phyloP scores from a whole-genome alignment of 176 grass and related monocot species.

The Guadua angustifolia region DNA sequence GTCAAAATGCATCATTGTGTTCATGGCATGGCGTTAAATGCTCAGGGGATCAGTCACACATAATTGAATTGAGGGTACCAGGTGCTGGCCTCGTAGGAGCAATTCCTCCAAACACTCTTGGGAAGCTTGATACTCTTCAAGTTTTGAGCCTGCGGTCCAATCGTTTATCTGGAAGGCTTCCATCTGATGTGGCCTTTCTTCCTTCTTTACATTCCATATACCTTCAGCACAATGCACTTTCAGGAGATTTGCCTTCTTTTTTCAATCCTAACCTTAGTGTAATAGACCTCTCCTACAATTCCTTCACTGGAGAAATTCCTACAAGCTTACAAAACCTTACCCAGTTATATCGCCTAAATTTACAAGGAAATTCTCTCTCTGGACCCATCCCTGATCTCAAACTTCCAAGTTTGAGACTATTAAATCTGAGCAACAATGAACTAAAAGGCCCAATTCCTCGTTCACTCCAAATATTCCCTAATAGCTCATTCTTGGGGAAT shows the following conservation, averaged over 20 bases:
- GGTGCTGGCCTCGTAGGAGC: slow-evolving; percentile 70
- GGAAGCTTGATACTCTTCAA: slow-evolving; percentile 73
- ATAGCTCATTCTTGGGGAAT: slow-evolving; percentile 72
- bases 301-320: slow-evolving; percentile 66
- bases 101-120: slow-evolving; percentile 75
- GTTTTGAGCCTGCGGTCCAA: slow-evolving; percentile 91
- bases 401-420: slow-evolving; percentile 54
- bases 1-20: slow-evolving; percentile 60
- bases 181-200: slow-evolving; percentile 70
- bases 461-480: slow-evolving; percentile 64
- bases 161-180: slow-evolving; percentile 66
- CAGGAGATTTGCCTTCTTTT: slow-evolving; percentile 63
- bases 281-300: slow-evolving; percentile 89
- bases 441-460: slow-evolving; percentile 75
- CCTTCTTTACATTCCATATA: slow-evolving; percentile 70
- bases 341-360: slow-evolving; percentile 60
- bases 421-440: slow-evolving; percentile 87
- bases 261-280: slow-evolving; percentile 53
- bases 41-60: slow-evolving; percentile 57
- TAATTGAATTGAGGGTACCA: slow-evolving; percentile 76
- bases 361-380: slow-evolving; percentile 73
- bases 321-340: slow-evolving; percentile 67
- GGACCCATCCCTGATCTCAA: slow-evolving; percentile 82
- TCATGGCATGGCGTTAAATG: slow-evolving; percentile 91
- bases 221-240: slow-evolving; percentile 88